A percentile compares a stretch with the other conserved stretches of the same genome.
These are phyloP conservation scores for Clavariopsis aquatica DNA, from an alignment of 495 filamentous ascomycete genomes.

Conservation along the genomic window DNA sequence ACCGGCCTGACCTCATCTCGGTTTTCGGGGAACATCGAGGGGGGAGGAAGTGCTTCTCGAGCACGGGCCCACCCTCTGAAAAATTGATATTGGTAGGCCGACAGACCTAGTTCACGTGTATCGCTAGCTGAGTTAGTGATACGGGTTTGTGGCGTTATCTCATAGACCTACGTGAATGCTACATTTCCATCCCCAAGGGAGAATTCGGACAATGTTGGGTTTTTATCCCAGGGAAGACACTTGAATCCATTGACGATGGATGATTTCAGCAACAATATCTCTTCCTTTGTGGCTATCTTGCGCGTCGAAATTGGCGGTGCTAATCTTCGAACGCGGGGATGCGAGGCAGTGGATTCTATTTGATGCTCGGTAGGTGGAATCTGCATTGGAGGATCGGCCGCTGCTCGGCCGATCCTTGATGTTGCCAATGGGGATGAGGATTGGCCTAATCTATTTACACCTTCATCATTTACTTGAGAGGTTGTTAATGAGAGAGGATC, in stretches of 20 bases:
- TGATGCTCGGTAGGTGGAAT: neutral
- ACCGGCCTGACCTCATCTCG: slow-evolving; percentile 44
- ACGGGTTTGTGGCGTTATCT: neutral
- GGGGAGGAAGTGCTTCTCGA: slow-evolving; percentile 53
- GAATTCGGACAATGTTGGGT: slow-evolving; percentile 61
- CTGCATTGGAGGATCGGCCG: neutral
- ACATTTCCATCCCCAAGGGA: slow-evolving; percentile 42
- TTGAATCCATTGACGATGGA: slow-evolving; percentile 76
- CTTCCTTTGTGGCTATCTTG: slow-evolving; percentile 67
- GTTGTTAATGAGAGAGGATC: neutral
- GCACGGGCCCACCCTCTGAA: slow-evolving; percentile 84
- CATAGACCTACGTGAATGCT: slow-evolving; percentile 58
- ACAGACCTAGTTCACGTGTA: slow-evolving; percentile 65
- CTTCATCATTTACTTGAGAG: neutral
- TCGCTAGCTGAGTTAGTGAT: slow-evolving; percentile 57
- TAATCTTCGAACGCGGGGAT: slow-evolving; percentile 18
- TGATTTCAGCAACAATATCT: slow-evolving; percentile 73
- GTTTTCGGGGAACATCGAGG: slow-evolving; percentile 36
- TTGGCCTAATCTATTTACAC: neutral
- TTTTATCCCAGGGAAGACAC: slow-evolving; percentile 77
- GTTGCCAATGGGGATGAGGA: neutral
- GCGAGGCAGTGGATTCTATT: neutral
- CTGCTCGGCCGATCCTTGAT: neutral
- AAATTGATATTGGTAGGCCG: slow-evolving; percentile 65
- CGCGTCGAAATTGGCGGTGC: slow-evolving; percentile 58